Conservation (phyloP, 2,329 filamentous ascomycete genomes). For the Colletotrichum eremochloae region DNA sequence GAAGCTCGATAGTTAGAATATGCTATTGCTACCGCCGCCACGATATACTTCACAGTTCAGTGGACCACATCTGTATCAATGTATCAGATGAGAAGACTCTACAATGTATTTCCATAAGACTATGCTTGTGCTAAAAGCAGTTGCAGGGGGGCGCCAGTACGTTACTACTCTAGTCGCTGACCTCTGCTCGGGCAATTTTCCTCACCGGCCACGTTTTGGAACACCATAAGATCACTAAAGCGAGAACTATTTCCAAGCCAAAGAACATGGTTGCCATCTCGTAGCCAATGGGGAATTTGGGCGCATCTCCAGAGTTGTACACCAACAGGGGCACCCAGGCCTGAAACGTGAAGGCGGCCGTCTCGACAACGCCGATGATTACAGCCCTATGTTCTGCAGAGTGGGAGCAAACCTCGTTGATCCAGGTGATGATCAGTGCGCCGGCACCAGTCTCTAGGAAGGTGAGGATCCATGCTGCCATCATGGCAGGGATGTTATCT, state of each 20-base stretch:
- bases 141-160: not conserved
- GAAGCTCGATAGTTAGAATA: not conserved
- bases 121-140: not conserved
- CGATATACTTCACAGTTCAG: not conserved
- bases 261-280: conserved; percentile 51
- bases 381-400: conserved; percentile 64
- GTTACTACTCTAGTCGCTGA: not conserved
- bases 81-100: not conserved
- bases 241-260: conserved; percentile 47
- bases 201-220: conserved; percentile 20
- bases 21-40: not conserved
- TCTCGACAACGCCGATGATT: conserved; percentile 64
- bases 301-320: conserved; percentile 53
- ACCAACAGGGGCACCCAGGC: conserved; percentile 58
- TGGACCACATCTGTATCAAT: no score
- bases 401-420: conserved; percentile 59
- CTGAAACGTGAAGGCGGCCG: conserved; percentile 58
- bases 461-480: conserved; percentile 54
- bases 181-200: conserved; percentile 5
- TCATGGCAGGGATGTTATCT: conserved; percentile 51
- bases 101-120: not conserved
- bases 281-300: conserved; percentile 57
- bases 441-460: conserved; percentile 53
- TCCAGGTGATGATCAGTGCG: conserved; percentile 58
- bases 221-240: conserved; percentile 16